Evolutionary conservation across 179 eudicot species (phyloP).

Genomic region (Beta corolliflora): DNA sequence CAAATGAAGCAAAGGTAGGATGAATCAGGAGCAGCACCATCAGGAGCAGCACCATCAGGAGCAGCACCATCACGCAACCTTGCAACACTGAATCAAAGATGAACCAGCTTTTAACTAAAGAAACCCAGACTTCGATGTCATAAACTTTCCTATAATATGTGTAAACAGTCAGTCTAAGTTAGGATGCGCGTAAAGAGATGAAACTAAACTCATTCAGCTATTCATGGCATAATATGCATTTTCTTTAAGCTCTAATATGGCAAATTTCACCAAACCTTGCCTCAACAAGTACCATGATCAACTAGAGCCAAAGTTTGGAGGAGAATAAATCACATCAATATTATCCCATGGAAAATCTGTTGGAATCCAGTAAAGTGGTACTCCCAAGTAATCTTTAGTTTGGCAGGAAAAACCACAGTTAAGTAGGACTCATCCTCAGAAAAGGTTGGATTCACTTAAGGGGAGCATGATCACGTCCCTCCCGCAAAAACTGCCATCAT

Average conservation of each 20-base stretch:
- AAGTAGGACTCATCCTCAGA: background rate
- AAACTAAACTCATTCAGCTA: background rate
- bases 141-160: background rate
- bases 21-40: background rate
- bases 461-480: background rate
- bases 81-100: conserved; percentile 3
- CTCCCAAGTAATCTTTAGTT: background rate
- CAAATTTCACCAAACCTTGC: background rate
- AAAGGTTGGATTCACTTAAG: background rate
- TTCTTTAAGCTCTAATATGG: background rate
- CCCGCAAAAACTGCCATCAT: background rate
- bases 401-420: background rate
- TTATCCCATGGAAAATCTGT: background rate
- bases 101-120: background rate
- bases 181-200: background rate
- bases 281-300: background rate
- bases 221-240: background rate
- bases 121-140: background rate
- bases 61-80: conserved; percentile 2
- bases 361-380: too few relatives aligned
- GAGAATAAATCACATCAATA: background rate
- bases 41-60: too few relatives aligned
- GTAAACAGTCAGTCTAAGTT: background rate
- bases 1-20: background rate
- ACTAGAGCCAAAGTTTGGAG: background rate